Percentiles rank a stretch among this genome's conserved stretches.
phyloP scores from a whole-genome alignment of 2,329 filamentous ascomycete genomes.

The Colletotrichum lupini region DNA sequence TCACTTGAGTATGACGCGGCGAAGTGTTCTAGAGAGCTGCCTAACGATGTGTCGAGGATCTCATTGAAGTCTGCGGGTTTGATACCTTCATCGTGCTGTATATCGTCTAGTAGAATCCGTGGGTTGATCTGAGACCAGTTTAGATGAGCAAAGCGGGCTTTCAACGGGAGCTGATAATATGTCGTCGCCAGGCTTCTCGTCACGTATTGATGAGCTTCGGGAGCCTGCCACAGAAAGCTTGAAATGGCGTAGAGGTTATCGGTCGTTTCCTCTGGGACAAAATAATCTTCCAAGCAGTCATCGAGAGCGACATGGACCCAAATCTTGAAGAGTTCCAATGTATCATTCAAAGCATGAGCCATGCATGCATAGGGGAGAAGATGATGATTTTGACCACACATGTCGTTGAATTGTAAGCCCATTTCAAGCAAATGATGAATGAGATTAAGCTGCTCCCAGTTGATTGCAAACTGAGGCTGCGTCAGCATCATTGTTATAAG shows the following conservation, averaged over 20 bases:
- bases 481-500: no score
- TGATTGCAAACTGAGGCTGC: neutral
- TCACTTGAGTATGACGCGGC: no score
- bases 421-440: neutral
- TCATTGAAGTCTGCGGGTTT: neutral
- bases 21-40: neutral
- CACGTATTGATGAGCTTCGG: neutral
- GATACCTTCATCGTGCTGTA: neutral
- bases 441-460: no score
- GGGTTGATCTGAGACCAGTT: accelerated
- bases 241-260: no score
- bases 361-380: no score
- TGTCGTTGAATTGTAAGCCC: no score
- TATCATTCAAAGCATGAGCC: no score
- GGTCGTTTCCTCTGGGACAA: no score
- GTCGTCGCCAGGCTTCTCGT: neutral
- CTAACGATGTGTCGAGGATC: neutral
- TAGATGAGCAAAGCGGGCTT: neutral
- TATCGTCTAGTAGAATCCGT: neutral
- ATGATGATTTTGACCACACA: no score
- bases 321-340: neutral
- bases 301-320: neutral
- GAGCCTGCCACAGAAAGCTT: accelerated
- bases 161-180: neutral
- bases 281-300: neutral